Evolutionary conservation across 1,284 basidiomycete species (phyloP).

Genomic region (Trametes sp.): DNA sequence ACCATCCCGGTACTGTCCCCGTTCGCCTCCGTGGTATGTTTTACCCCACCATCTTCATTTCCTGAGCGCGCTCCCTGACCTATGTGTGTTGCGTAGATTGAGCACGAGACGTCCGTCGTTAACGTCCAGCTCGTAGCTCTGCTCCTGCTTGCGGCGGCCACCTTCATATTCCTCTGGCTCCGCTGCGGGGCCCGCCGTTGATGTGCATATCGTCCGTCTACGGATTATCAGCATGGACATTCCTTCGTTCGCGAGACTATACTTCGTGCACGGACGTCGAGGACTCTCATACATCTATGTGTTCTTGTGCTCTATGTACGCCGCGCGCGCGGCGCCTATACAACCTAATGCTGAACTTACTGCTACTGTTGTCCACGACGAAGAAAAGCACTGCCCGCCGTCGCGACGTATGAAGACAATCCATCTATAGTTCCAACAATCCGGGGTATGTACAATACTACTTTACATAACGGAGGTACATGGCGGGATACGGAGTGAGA

Average conservation of each 20-base stretch:
- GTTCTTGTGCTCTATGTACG: neutral
- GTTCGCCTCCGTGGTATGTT: constrained; percentile 71
- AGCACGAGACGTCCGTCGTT: constrained; percentile 66
- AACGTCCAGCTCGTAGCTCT: constrained; percentile 53
- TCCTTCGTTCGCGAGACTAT: too few relatives aligned
- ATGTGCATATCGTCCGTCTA: neutral
- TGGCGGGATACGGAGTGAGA: neutral
- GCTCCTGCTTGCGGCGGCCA: constrained; percentile 28
- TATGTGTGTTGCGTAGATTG: constrained; percentile 51
- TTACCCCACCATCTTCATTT: too few relatives aligned
- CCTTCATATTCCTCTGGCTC: constrained; percentile 20
- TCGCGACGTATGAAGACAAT: neutral
- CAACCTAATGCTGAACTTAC: too few relatives aligned
- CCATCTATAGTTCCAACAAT: neutral
- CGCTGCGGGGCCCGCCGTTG: constrained; percentile 12
- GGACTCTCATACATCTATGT: neutral
- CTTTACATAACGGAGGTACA: neutral
- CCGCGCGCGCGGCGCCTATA: too few relatives aligned
- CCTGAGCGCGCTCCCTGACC: too few relatives aligned
- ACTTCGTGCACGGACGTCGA: too few relatives aligned
- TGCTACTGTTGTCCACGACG: too few relatives aligned
- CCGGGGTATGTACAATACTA: constrained; percentile 5
- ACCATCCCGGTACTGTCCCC: constrained; percentile 76
- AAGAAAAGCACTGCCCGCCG: too few relatives aligned
- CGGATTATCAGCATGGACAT: too few relatives aligned